Conservation (phyloP, 352 stramenopile genomes). For the Phytopythium ostracodes region DNA sequence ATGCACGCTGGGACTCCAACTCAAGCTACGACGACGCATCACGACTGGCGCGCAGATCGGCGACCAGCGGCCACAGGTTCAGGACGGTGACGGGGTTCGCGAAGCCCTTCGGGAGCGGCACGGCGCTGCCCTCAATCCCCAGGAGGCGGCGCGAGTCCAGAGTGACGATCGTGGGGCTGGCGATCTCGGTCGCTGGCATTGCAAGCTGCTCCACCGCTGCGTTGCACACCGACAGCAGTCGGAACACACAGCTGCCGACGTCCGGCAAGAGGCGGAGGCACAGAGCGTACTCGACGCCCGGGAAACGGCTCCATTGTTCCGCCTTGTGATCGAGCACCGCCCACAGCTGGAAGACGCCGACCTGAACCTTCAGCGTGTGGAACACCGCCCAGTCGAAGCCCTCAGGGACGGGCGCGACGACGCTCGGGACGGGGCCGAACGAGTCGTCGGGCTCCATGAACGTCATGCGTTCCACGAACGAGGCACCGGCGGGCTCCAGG, state of each 20-base stretch:
- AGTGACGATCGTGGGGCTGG: no score
- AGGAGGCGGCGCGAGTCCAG: slow-evolving; percentile 15
- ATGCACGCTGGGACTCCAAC: no score
- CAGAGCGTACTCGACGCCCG: neutral
- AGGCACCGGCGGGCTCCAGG: no score
- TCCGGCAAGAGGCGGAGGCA: neutral
- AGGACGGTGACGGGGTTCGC: slow-evolving; percentile 15
- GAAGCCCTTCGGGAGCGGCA: no score
- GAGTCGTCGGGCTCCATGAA: no score
- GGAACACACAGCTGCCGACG: neutral
- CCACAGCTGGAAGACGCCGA: neutral
- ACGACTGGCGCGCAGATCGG: no score
- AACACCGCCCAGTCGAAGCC: neutral
- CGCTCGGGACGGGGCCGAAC: no score
- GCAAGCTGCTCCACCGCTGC: neutral
- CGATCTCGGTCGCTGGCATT: neutral
- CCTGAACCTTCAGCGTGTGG: neutral
- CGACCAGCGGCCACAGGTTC: neutral
- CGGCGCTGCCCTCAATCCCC: neutral
- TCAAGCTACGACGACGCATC: no score
- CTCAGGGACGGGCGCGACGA: no score
- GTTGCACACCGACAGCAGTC: neutral
- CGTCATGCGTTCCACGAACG: no score
- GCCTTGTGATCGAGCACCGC: neutral
- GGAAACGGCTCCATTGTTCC: neutral